phyloP scores from a whole-genome alignment of 2,329 filamentous ascomycete genomes.

The Pyrenochaeta sp. region DNA sequence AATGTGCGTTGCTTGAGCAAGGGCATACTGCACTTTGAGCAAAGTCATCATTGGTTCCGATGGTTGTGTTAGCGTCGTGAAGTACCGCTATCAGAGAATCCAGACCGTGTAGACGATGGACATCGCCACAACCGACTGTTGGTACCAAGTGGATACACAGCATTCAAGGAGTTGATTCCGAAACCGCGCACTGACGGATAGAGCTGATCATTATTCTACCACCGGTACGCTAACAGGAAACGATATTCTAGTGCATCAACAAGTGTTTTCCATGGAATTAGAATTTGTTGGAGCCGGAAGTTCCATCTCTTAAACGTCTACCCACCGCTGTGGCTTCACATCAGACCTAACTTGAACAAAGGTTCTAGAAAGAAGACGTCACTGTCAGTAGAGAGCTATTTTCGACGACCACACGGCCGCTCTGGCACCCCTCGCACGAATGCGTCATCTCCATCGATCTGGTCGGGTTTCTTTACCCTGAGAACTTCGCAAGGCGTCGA shows the following conservation, averaged over 20 bases:
- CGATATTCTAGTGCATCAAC: not conserved
- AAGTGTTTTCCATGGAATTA: not conserved
- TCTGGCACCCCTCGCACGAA: not conserved
- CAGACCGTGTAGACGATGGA: not conserved
- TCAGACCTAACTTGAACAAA: not conserved
- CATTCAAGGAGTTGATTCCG: not conserved
- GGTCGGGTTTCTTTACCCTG: not conserved
- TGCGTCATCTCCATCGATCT: not conserved
- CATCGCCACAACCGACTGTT: not conserved
- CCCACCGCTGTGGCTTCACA: not conserved
- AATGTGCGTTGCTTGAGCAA: not conserved
- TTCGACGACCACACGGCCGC: not conserved
- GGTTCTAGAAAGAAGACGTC: not conserved
- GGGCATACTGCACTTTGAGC: not conserved
- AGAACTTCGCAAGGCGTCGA: conserved; percentile 8
- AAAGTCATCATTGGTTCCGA: not conserved
- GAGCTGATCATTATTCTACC: not conserved
- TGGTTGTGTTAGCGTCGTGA: not conserved
- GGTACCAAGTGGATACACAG: not conserved
- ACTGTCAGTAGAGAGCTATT: not conserved
- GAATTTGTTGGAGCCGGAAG: not conserved
- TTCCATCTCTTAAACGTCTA: not conserved
- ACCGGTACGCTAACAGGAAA: not conserved
- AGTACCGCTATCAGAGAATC: not conserved
- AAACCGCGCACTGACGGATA: not conserved